Conservation (phyloP, 2,329 filamentous ascomycete genomes). For the Colletotrichum viniferum region DNA sequence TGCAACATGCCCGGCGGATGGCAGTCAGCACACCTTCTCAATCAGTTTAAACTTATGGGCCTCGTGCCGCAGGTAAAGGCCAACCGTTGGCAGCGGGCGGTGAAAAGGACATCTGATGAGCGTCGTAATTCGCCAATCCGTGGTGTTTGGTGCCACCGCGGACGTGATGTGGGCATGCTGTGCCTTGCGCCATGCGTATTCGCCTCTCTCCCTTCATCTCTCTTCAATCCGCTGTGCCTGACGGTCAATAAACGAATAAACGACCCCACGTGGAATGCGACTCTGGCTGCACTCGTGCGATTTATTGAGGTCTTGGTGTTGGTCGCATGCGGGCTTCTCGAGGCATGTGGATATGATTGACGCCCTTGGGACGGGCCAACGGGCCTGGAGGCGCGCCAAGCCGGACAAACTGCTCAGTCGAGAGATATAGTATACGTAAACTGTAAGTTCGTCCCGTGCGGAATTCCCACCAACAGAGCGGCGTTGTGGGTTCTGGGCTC, state of each 20-base stretch:
- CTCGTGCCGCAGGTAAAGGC: background rate
- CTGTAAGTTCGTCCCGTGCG: background rate
- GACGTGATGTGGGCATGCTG: constrained; percentile 4
- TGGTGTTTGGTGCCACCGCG: background rate
- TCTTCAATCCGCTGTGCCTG: background rate
- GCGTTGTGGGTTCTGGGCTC: background rate
- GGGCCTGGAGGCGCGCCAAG: background rate
- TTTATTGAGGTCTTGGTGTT: background rate
- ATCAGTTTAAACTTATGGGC: constrained; percentile 8
- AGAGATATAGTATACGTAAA: background rate
- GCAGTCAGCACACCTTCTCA: background rate
- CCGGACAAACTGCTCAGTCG: background rate
- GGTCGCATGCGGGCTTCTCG: background rate
- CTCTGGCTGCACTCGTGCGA: background rate
- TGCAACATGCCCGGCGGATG: background rate
- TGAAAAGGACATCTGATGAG: background rate
- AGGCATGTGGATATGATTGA: background rate
- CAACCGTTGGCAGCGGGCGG: background rate
- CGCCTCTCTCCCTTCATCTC: constrained; percentile 11
- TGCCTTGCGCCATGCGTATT: constrained; percentile 4
- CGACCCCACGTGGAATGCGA: background rate
- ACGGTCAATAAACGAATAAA: background rate
- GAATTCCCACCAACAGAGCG: background rate
- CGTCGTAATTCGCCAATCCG: background rate
- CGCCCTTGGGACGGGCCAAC: background rate